Base-by-base conservation (phyloP, 441 rosid species). In the Gossypium davidsonii region DNA sequence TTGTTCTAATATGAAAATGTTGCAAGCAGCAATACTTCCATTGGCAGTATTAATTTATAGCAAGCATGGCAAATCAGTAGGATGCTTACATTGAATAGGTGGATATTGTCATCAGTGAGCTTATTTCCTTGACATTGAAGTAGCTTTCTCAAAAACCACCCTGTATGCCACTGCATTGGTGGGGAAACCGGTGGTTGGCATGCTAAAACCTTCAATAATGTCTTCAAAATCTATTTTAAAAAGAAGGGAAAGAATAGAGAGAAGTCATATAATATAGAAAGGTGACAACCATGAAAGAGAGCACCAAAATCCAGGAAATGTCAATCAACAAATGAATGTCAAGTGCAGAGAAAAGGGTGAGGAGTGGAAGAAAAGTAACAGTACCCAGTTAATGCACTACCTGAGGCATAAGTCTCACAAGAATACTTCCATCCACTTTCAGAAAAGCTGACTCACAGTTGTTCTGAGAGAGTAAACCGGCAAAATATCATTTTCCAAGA, bases 111-210 rank as follows among this genome's bases (percentile, higher is more conserved):
- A 59, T 82, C 76, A 56, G 69, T 71, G 46, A 85, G 86, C 70
- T 44, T 72, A 71, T 62, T 76, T 77, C 80, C 85, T 73, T 80
- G 82, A 59, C 75, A 64, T 44, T 73, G 14, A 77, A 86, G 76
- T 42, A 85, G 79, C 74, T 85, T 85, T 74, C 42, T 71, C 76
- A 90, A 51, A 70, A 88, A 76, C 92, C 91, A 88, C 59, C 88
- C 92, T 17, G 81, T 74, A 73, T 87, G 85, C 90, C 81, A 80
- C 70, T 76, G 79, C 67, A 72, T 60, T 73, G 58, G 71, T 9
- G 74, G 79, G 65, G 86, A 66, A 18, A 44, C 69, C 42, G 83
- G 78, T 48, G 85, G 78, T 61, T 82, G 82, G 70, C 82, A 77
- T 0, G 85, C 79, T 73, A 87, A 72, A 81, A 82, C 75, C 76